A percentile compares a stretch with the other conserved stretches of the same genome.
Evolutionary conservation across 805 yeast genomes (phyloP).

Genomic region (Teunomyces barrocoloradensis): DNA sequence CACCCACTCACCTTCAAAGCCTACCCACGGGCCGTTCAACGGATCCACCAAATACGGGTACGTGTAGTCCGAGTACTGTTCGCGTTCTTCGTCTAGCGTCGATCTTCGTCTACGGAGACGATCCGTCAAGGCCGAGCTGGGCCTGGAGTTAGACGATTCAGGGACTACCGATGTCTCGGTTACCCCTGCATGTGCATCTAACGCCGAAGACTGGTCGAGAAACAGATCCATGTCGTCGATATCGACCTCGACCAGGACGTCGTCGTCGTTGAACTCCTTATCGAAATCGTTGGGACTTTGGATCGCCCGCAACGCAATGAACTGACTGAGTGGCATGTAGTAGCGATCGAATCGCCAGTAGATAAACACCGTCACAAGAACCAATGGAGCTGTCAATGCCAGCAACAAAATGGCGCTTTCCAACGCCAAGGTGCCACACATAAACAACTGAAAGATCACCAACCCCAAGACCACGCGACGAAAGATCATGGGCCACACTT

Average conservation of each 20-base stretch:
- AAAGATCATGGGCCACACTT: slow-evolving; percentile 64
- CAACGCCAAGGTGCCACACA: slow-evolving; percentile 62
- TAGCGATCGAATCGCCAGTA: slow-evolving; percentile 52
- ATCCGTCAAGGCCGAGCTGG: neutral
- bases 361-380: slow-evolving; percentile 45
- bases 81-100: slow-evolving; percentile 58
- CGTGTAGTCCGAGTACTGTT: slow-evolving; percentile 47
- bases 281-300: slow-evolving; percentile 42
- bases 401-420: slow-evolving; percentile 55
- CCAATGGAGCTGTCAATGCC: slow-evolving; percentile 47
- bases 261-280: slow-evolving; percentile 41
- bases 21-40: slow-evolving; percentile 56
- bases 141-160: too few relatives aligned
- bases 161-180: too few relatives aligned
- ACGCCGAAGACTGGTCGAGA: slow-evolving; percentile 21
- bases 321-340: slow-evolving; percentile 51
- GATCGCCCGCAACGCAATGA: slow-evolving; percentile 60
- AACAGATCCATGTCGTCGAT: slow-evolving; percentile 14
- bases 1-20: slow-evolving; percentile 51
- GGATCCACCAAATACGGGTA: slow-evolving; percentile 48
- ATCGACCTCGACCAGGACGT: slow-evolving; percentile 3
- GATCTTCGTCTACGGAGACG: slow-evolving; percentile 39
- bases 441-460: slow-evolving; percentile 55
- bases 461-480: slow-evolving; percentile 55
- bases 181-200: neutral